Evolutionary conservation across 208 protist genomes (phyloP).

Genomic region (Trypanosoma boissoni): DNA sequence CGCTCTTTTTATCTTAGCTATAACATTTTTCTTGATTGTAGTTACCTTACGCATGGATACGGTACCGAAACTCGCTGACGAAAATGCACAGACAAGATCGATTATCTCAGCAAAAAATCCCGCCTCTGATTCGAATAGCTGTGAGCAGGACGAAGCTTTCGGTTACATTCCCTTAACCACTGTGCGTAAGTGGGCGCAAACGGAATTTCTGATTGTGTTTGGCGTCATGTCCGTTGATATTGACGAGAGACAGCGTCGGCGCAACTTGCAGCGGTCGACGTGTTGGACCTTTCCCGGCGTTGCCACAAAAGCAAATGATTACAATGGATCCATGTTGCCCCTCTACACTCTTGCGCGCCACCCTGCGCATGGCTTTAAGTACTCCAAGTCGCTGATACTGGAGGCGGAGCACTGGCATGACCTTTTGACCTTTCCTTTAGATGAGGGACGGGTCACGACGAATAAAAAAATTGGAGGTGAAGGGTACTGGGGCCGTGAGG

Average conservation of each 20-base stretch:
- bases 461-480: constrained; percentile 17
- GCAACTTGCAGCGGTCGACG: constrained; percentile 38
- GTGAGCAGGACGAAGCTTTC: constrained; percentile 1
- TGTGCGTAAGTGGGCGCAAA: constrained; percentile 1
- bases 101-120: too few species aligned
- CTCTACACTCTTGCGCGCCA: constrained; percentile 24
- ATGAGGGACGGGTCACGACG: constrained; percentile 26
- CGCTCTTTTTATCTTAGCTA: too few species aligned
- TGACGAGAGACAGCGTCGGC: constrained; percentile 16
- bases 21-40: too few species aligned
- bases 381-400: constrained; percentile 31
- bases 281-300: constrained; percentile 45
- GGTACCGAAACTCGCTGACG: too few species aligned
- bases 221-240: constrained; percentile 46
- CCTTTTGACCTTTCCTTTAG: constrained; percentile 29
- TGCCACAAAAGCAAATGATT: constrained; percentile 34
- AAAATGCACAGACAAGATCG: too few species aligned
- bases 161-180: constrained; percentile 7
- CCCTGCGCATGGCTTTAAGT: constrained; percentile 14
- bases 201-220: constrained; percentile 30
- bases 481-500: constrained; percentile 24
- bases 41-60: too few species aligned
- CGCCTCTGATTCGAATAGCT: too few species aligned
- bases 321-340: constrained; percentile 23
- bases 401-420: constrained; percentile 38